Evolutionary conservation across 2,329 filamentous ascomycete species (phyloP).

Genomic region (Thelonectria blattea): DNA sequence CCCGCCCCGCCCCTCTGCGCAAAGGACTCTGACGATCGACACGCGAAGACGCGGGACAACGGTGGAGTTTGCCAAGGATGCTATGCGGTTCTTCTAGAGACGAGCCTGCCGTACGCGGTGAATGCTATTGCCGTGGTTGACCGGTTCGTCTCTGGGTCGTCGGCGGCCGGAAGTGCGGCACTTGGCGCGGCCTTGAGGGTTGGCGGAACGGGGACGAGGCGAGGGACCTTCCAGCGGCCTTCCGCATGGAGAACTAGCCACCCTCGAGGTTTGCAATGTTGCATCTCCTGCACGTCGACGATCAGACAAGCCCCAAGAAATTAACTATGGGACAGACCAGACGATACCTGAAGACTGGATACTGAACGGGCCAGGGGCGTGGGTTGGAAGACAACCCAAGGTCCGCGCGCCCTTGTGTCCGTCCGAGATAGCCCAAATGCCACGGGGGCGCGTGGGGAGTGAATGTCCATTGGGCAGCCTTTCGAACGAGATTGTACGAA

Average conservation of each 20-base stretch:
- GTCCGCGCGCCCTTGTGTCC: neutral
- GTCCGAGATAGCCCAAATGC: neutral
- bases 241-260: conserved; percentile 21
- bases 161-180: conserved; percentile 37
- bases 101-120: conserved; percentile 16
- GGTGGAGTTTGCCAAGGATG: conserved; percentile 5
- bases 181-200: conserved; percentile 34
- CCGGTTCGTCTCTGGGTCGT: conserved; percentile 28
- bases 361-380: conserved; percentile 4
- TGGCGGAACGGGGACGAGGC: conserved; percentile 25
- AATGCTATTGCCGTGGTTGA: conserved; percentile 25
- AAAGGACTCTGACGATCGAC: conserved; percentile 26
- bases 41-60: conserved; percentile 16
- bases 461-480: conserved; percentile 17
- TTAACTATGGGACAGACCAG: conserved; percentile 3
- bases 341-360: neutral
- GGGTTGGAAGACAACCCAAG: neutral
- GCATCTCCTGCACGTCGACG: neutral
- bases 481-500: neutral
- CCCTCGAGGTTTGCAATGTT: conserved; percentile 6
- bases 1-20: neutral
- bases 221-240: conserved; percentile 27
- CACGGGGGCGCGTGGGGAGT: conserved; percentile 22
- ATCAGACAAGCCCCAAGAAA: conserved; percentile 4
- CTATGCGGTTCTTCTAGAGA: neutral